Evolutionary conservation across 805 yeast genomes (phyloP).

Genomic region (Saccharomycopsis vini): DNA sequence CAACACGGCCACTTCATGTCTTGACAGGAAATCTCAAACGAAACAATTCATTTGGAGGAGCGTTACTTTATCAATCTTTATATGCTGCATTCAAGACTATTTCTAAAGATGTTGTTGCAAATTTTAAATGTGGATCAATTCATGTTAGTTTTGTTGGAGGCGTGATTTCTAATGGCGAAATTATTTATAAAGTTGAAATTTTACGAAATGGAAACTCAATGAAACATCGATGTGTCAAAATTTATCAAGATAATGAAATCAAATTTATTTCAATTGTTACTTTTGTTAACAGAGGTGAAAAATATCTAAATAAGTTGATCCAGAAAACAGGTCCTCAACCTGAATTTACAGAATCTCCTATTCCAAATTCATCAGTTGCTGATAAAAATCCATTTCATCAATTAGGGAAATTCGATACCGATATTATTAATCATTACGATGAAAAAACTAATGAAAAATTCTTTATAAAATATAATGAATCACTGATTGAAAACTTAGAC

Average conservation of each 20-base stretch:
- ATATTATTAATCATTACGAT: neutral
- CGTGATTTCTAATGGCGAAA: too few species aligned
- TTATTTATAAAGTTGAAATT: conserved; percentile 1
- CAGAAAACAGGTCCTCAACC: conserved; percentile 9
- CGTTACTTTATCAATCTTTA: conserved; percentile 5
- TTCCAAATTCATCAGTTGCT: neutral
- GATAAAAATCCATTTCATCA: conserved; percentile 1
- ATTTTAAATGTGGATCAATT: neutral
- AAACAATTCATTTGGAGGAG: conserved; percentile 10
- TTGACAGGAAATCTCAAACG: neutral
- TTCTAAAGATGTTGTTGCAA: neutral
- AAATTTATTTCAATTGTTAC: neutral
- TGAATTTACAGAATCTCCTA: neutral
- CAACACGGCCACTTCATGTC: conserved; percentile 1
- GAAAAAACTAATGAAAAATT: neutral
- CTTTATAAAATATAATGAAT: neutral
- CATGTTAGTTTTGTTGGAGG: conserved; percentile 2
- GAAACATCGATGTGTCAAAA: conserved; percentile 4
- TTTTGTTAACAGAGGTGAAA: neutral
- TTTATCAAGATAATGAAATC: neutral
- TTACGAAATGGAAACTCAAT: conserved; percentile 4
- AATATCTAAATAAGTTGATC: neutral
- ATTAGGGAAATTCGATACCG: neutral
- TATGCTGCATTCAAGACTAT: conserved; percentile 2
- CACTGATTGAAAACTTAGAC: neutral